Percentiles rank a stretch among this genome's conserved stretches.
Conservation (phyloP, 805 yeast genomes). For the Hanseniaspora mollemarum region DNA sequence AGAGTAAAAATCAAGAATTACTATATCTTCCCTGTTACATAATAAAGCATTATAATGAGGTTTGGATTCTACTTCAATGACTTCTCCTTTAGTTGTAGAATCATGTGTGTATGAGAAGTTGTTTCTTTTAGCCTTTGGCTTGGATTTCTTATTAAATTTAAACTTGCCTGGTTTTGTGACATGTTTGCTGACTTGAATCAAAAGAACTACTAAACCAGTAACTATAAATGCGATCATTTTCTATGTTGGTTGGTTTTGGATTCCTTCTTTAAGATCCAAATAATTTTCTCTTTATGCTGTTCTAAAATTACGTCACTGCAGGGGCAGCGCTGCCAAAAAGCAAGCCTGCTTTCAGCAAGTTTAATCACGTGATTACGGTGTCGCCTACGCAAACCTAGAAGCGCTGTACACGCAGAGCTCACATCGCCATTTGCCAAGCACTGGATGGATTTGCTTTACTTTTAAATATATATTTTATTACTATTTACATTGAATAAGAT, state of each 20-base stretch:
- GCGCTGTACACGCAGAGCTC: no score
- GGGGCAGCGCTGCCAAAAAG: no score
- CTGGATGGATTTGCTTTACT: no score
- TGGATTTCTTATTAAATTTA: background rate
- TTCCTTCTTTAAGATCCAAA: no score
- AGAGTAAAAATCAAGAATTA: conserved; percentile 91
- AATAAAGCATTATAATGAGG: conserved; percentile 30
- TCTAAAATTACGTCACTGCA: no score
- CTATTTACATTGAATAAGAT: no score
- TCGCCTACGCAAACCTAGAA: no score
- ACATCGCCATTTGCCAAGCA: no score
- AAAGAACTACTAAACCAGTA: background rate
- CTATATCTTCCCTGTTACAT: conserved; percentile 53
- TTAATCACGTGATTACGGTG: no score
- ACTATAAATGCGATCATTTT: background rate
- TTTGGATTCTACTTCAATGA: conserved; percentile 4
- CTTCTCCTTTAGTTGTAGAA: background rate
- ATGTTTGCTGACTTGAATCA: background rate
- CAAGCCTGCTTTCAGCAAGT: no score
- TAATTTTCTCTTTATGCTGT: background rate
- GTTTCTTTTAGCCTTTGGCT: background rate
- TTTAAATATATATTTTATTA: no score
- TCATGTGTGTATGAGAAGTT: background rate
- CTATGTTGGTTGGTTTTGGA: background rate
- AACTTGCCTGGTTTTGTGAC: background rate